phyloP scores from a whole-genome alignment of 441 rosid genomes.

The Gossypium lobatum region DNA sequence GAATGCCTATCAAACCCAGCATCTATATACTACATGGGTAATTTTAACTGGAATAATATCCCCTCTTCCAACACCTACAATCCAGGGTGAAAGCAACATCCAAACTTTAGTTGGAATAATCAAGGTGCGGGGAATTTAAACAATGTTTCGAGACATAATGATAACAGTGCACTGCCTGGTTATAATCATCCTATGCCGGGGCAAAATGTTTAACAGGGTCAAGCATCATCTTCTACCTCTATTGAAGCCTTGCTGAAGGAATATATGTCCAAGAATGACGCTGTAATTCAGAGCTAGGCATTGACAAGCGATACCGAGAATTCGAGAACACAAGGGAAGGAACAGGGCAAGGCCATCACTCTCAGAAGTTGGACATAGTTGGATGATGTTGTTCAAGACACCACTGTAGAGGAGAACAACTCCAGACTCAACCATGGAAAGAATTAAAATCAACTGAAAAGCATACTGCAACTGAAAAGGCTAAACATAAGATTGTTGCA shows the following conservation, averaged over 20 bases:
- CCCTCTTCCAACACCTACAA: background rate
- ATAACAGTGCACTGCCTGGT: background rate
- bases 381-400: no score
- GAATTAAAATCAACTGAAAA: no score
- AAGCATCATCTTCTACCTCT: no score
- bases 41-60: no score
- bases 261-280: background rate
- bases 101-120: background rate
- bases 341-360: background rate
- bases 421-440: no score
- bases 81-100: background rate
- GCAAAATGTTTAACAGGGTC: background rate
- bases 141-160: background rate
- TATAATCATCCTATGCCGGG: background rate
- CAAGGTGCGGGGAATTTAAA: background rate
- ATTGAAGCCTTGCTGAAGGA: no score
- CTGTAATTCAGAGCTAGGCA: no score
- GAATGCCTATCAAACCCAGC: no score
- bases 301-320: background rate
- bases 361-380: background rate
- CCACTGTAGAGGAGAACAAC: no score
- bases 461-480: background rate
- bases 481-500: no score
- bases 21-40: no score
- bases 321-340: background rate